These are phyloP conservation scores for Talaromyces albobiverticillius DNA, from an alignment of 2,329 filamentous ascomycete species.

Conservation along the genomic window DNA sequence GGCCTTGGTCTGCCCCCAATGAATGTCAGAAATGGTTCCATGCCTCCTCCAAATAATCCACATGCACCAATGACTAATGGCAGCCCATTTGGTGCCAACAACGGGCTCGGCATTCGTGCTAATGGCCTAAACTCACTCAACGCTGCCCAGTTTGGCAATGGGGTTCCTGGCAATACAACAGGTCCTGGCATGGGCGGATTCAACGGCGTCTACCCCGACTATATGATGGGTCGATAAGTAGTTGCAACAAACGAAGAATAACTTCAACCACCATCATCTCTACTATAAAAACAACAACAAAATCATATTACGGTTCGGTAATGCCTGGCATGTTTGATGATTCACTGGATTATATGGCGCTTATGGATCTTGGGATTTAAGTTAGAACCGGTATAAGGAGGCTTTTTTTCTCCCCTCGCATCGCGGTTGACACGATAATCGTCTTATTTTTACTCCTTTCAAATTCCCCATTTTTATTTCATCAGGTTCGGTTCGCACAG, in stretches of 20 bases:
- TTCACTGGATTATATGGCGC: conserved; percentile 40
- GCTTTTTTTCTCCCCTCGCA: conserved; percentile 29
- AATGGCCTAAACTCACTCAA: conserved; percentile 31
- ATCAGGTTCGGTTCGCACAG: conserved; percentile 20
- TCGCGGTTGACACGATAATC: conserved; percentile 17
- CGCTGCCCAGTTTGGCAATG: conserved; percentile 27
- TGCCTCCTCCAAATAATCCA: conserved; percentile 30
- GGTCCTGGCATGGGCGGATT: conserved; percentile 32
- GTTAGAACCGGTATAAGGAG: conserved; percentile 41
- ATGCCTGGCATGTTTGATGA: conserved; percentile 44
- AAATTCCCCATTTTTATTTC: conserved; percentile 21
- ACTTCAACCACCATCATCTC: not conserved
- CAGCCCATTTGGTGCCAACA: conserved; percentile 33
- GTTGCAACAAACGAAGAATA: not conserved
- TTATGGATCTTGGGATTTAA: conserved; percentile 37
- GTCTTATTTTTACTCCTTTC: conserved; percentile 17
- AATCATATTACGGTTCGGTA: conserved; percentile 22
- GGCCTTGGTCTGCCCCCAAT: conserved; percentile 54
- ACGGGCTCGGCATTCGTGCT: conserved; percentile 36
- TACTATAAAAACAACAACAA: conserved; percentile 5
- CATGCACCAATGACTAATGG: conserved; percentile 29
- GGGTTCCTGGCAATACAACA: conserved; percentile 25
- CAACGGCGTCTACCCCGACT: conserved; percentile 44
- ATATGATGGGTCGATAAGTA: conserved; percentile 47
- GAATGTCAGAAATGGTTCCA: conserved; percentile 29